Base-by-base conservation (phyloP, 2,329 filamentous ascomycete species). In the Ceratocystis harringtonii region DNA sequence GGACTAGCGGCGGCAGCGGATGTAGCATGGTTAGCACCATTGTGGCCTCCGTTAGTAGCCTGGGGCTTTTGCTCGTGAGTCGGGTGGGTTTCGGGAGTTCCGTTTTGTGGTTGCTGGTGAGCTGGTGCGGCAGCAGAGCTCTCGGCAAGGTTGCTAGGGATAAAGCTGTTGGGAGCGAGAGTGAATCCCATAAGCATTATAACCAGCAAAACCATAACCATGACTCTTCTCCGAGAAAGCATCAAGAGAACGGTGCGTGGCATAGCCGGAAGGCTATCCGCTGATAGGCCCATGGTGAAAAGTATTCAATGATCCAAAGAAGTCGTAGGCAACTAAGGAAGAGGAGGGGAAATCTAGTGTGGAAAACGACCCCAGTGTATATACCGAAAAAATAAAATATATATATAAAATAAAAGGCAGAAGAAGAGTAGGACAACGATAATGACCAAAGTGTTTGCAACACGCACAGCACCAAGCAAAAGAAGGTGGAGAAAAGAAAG, bases 161-260 rank as follows among this genome's bases (percentile, higher is more conserved):
- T 19, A 28, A 67, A 67, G 32, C 19, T 65, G 32, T 44, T 55
- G 8, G 68, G 64, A 19, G 45, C 50, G 8, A 68, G 50, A 7
- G 65, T 65, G 44, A 66, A 67, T 41, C 63, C 32, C 17, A 69
- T 55, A 25, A 69, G 61, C 22, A 68, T 57, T 19, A 68, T 22
- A 19, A 66, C 65, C 17, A 67, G 44, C 8, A 65, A 43, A 5
- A 45, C 43, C 36, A 65, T 58, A 17, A 69, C 41, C 2, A 67
- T 5, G 50, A 68, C 57, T 22, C 55, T 61, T 7, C 68, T 66
- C 10, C 68, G 65, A 7, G 65, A 67, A 25, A 67, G 62, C 28
- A 67, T 52, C 55, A 63, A 55, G 28, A 65, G 61, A 6, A 65
- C 44, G 22, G 58, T 50, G 30, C 64, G 64, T 19, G 60, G 58